Evolutionary conservation across 176 grass and related monocot species (phyloP), one percentile per base, ranked within the genome.

Genomic region (Secale cereale): DNA sequence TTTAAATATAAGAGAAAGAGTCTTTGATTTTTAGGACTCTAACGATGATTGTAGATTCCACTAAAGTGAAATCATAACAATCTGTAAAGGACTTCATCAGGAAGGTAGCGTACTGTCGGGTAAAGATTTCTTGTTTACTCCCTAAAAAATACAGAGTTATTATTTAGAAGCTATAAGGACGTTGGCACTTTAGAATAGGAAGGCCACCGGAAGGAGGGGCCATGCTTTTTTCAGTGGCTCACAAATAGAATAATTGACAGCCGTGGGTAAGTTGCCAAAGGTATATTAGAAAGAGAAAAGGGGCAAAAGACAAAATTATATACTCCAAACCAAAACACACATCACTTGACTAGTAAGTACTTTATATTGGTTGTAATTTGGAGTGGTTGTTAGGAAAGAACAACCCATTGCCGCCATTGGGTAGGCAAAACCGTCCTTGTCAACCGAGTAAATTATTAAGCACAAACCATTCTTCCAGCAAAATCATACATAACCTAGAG

Each of bases 171-270:
- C 43, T 46, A 46, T 15, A 46, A 46, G 43, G 43, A 46, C 43
- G 4, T 46, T 46, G 43, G 43, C 43, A 46, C 13, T 46, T 46
- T 46, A 46, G 43, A 14, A 46, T 46, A 78, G 79, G 83, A 86
- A 90, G 73, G 88, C 56, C 56, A 78, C 28, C 26, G 73, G 83
- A 86, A 90, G 40, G 14, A 78, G 40, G 31, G 76, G 15, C 12
- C 23, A 70, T 76, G 78, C 61, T 75, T 14, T 77, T 77, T 8
- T 50, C 1, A 27, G 57, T 86, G 57, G 57, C 33, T 59, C 80
- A 75, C 74, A 74, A 33, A 78, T 67, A 35, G 33, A 69, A 65
- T 78, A 73, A 25, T 72, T 71, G 73, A 68, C 2, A 65, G 7
- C 4, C 8, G 63, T 50, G 7, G 35, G 1, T 50, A 82, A 14